Evolutionary conservation across 768 basidiomycete species (phyloP).

Genomic region (Trametes cingulata): DNA sequence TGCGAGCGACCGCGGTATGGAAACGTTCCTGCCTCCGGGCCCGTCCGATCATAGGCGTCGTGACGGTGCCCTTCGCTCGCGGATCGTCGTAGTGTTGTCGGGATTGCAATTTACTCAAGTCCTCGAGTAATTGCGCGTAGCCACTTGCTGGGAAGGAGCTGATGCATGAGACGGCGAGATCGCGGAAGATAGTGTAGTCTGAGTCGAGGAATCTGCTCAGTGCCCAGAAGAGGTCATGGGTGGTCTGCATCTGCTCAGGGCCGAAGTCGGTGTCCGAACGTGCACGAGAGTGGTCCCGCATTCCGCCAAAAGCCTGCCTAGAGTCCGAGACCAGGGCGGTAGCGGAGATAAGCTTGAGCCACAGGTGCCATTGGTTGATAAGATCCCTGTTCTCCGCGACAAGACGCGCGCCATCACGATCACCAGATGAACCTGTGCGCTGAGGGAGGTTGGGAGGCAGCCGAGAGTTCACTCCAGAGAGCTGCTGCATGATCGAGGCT

Average conservation of each 20-base stretch:
- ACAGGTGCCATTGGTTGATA: slow-evolving; percentile 80
- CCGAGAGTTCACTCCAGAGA: slow-evolving; percentile 68
- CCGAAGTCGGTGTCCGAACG: slow-evolving; percentile 77
- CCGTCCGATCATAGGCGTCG: slow-evolving; percentile 48
- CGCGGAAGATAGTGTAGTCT: slow-evolving; percentile 80
- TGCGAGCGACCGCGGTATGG: slow-evolving; percentile 84
- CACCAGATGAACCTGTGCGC: slow-evolving; percentile 41
- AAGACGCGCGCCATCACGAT: slow-evolving; percentile 53
- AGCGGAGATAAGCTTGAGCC: slow-evolving; percentile 85
- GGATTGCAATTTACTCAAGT: slow-evolving; percentile 75
- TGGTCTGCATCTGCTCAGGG: slow-evolving; percentile 79
- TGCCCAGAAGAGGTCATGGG: slow-evolving; percentile 80
- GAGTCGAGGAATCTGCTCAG: slow-evolving; percentile 86
- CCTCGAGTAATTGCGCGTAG: slow-evolving; percentile 82
- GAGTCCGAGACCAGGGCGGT: slow-evolving; percentile 69
- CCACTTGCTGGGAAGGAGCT: slow-evolving; percentile 79
- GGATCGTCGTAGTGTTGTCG: slow-evolving; percentile 84
- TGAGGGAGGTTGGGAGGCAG: slow-evolving; percentile 49
- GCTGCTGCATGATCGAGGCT: slow-evolving; percentile 68
- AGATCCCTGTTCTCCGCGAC: slow-evolving; percentile 57
- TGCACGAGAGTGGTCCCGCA: slow-evolving; percentile 65
- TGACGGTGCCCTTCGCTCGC: slow-evolving; percentile 47
- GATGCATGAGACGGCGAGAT: slow-evolving; percentile 85
- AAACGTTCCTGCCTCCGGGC: slow-evolving; percentile 75
- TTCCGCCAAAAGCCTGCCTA: slow-evolving; percentile 53